phyloP scores from a whole-genome alignment of 371 early-diverging fungal genomes.

The Syncephalastrum contaminatum region DNA sequence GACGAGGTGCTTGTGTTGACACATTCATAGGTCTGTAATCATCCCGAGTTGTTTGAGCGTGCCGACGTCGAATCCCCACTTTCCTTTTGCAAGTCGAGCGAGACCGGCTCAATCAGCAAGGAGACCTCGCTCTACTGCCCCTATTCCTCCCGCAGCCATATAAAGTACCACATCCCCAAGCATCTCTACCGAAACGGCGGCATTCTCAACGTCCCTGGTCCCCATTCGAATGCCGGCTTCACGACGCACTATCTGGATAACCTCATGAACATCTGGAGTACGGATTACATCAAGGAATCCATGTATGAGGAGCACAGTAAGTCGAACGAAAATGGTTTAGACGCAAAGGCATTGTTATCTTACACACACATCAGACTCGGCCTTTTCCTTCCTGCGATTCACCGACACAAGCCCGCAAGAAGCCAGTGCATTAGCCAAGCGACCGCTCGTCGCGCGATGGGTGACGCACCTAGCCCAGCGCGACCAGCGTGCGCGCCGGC shows the following conservation, averaged over 20 bases:
- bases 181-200: constrained; percentile 69
- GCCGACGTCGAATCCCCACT: constrained; percentile 81
- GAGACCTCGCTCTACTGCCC: constrained; percentile 58
- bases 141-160: constrained; percentile 64
- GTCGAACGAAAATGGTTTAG: constrained; percentile 27
- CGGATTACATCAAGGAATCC: constrained; percentile 51
- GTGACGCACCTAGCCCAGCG: constrained; percentile 43
- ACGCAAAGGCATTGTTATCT: no score
- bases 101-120: constrained; percentile 62
- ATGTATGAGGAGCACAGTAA: constrained; percentile 16
- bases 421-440: constrained; percentile 51
- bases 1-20: not conserved
- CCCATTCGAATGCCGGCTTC: constrained; percentile 52
- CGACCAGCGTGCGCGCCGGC: constrained; percentile 38
- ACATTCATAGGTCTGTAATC: constrained; percentile 79
- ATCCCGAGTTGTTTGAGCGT: constrained; percentile 98
- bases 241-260: constrained; percentile 51
- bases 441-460: constrained; percentile 52
- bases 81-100: constrained; percentile 60
- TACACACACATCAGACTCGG: constrained; percentile 18
- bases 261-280: constrained; percentile 59
- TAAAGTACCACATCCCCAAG: constrained; percentile 67
- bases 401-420: constrained; percentile 55
- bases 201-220: constrained; percentile 40
- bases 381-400: constrained; percentile 69